phyloP scores from a whole-genome alignment of 768 basidiomycete species.

The Lentinus tigrinus region DNA sequence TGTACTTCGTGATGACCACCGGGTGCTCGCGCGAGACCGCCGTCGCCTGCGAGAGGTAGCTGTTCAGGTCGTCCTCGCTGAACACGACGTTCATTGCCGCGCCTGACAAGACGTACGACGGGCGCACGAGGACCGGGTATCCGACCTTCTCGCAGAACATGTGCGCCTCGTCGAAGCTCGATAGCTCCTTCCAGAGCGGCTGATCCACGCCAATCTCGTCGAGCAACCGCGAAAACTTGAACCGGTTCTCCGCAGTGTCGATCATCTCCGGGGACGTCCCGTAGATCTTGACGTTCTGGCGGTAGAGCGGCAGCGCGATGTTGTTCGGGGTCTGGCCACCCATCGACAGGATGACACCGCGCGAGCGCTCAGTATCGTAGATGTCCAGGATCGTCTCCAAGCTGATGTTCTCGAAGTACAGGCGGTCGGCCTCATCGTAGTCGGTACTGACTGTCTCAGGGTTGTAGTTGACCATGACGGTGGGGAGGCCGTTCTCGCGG shows the following conservation, averaged over 20 bases:
- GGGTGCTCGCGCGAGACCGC: constrained; percentile 96
- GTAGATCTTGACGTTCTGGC: constrained; percentile 97
- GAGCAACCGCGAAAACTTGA: constrained; percentile 97
- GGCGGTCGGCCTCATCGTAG: constrained; percentile 96
- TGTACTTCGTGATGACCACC: constrained; percentile 98
- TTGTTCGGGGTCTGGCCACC: constrained; percentile 99
- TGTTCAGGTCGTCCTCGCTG: constrained; percentile 84
- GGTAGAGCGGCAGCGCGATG: constrained; percentile 91
- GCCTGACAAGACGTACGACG: constrained; percentile 98
- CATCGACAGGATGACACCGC: constrained; percentile 95
- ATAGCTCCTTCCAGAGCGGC: constrained; percentile 95
- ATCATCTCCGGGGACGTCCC: constrained; percentile 99
- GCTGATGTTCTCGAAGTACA: constrained; percentile 99
- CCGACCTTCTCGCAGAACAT: constrained; percentile 91
- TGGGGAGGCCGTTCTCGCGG: constrained; percentile 90
- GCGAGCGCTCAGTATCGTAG: constrained; percentile 86
- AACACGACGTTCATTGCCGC: constrained; percentile 99
- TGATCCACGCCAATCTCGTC: constrained; percentile 99
- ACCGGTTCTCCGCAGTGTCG: constrained; percentile 97
- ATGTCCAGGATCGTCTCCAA: constrained; percentile 96
- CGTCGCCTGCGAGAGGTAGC: constrained; percentile 91
- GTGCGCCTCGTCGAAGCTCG: constrained; percentile 84
- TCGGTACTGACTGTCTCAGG: constrained; percentile 99
- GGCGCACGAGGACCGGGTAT: constrained; percentile 94
- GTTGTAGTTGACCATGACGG: constrained; percentile 99